Conservation (phyloP, 1,284 basidiomycete species). For the Trametes hirsuta region DNA sequence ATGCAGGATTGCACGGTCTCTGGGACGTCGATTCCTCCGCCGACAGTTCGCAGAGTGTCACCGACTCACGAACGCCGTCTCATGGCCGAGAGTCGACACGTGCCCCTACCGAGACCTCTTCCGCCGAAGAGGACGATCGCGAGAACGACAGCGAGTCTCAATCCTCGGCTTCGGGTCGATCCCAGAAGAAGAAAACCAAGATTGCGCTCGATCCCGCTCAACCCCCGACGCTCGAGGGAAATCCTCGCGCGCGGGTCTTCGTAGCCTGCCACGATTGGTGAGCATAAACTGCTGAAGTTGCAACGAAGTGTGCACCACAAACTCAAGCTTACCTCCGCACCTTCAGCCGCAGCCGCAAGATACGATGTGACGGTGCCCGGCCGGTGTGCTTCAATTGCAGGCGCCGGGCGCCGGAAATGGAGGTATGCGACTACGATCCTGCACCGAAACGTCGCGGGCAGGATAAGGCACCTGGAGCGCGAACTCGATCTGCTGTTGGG, state of each 20-base stretch:
- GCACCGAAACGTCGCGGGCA: conserved; percentile 75
- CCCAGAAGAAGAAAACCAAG: conserved; percentile 40
- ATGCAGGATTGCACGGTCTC: no score
- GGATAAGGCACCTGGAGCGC: conserved; percentile 71
- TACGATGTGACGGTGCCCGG: conserved; percentile 77
- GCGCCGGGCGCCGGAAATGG: conserved; percentile 38
- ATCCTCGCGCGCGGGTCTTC: conserved; percentile 9
- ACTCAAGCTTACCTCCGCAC: not conserved
- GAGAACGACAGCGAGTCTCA: no score
- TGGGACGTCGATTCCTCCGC: no score
- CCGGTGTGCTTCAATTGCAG: conserved; percentile 72
- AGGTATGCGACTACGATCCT: conserved; percentile 56
- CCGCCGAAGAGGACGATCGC: no score
- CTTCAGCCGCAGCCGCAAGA: conserved; percentile 72
- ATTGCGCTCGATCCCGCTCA: conserved; percentile 6
- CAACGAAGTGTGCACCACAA: not conserved
- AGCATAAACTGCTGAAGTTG: not conserved
- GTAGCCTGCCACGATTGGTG: conserved; percentile 4
- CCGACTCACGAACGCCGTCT: no score
- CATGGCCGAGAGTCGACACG: no score
- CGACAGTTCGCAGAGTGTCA: no score
- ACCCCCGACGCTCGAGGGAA: conserved; percentile 3
- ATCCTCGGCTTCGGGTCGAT: no score
- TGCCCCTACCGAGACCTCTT: no score
- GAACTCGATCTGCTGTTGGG: conserved; percentile 48